phyloP scores from a whole-genome alignment of 2,329 filamentous ascomycete species.

The Fusarium armeniacum region DNA sequence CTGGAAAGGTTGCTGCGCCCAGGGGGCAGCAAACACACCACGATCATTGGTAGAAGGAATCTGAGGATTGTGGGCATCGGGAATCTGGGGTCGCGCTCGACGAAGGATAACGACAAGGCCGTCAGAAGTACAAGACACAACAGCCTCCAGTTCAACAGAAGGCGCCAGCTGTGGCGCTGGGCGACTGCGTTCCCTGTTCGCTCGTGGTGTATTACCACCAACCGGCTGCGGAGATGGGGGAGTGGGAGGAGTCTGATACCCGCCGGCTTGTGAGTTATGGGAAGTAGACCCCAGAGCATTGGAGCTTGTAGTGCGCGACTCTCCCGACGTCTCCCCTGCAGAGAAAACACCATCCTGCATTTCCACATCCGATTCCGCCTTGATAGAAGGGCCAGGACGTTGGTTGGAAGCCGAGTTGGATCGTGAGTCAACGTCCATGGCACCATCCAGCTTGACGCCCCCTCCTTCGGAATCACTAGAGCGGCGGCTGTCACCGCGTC shows the following conservation, averaged over 20 bases:
- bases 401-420: slow-evolving; percentile 22
- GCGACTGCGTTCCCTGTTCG: slow-evolving; percentile 13
- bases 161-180: slow-evolving; percentile 49
- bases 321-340: slow-evolving; percentile 20
- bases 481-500: slow-evolving; percentile 47
- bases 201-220: slow-evolving; percentile 11
- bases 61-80: slow-evolving; percentile 66
- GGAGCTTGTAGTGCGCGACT: slow-evolving; percentile 38
- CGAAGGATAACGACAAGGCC: slow-evolving; percentile 86
- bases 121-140: slow-evolving; percentile 92
- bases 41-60: slow-evolving; percentile 64
- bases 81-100: slow-evolving; percentile 78
- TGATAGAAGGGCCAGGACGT: slow-evolving; percentile 50
- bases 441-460: slow-evolving; percentile 60
- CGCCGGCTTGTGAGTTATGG: slow-evolving; percentile 5
- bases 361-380: slow-evolving; percentile 54
- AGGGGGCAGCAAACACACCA: slow-evolving; percentile 84
- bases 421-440: slow-evolving; percentile 59
- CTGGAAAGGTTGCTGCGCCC: slow-evolving; percentile 77
- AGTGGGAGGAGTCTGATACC: slow-evolving; percentile 39
- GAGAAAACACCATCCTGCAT: slow-evolving; percentile 30
- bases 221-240: slow-evolving; percentile 27
- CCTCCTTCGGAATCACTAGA: slow-evolving; percentile 61
- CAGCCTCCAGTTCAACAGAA: slow-evolving; percentile 83
- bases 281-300: slow-evolving; percentile 18